A percentile compares a stretch with the other conserved stretches of the same genome.
phyloP scores from a whole-genome alignment of 108 stramenopile species.

The Fragilaria radians region DNA sequence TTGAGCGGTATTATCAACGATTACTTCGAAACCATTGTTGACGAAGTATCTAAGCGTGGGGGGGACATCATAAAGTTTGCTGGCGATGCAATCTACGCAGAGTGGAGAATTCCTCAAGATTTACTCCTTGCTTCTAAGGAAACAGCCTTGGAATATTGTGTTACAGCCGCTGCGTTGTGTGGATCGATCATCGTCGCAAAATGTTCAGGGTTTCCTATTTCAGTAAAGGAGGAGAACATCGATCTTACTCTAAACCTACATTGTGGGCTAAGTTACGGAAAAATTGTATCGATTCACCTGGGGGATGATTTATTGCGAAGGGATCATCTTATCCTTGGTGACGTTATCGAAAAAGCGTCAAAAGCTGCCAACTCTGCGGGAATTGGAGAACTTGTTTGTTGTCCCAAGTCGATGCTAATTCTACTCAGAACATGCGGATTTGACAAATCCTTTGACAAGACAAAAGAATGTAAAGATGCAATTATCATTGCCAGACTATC shows the following conservation, averaged over 20 bases:
- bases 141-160: slow-evolving; percentile 9
- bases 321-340: not conserved
- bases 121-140: not conserved
- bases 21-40: slow-evolving; percentile 10
- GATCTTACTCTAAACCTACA: slow-evolving; percentile 1
- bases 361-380: not conserved
- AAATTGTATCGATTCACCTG: not conserved
- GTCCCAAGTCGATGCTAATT: slow-evolving; percentile 3
- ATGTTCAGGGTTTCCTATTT: slow-evolving; percentile 17
- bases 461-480: slow-evolving; percentile 20
- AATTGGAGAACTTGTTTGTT: slow-evolving; percentile 4
- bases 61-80: slow-evolving; percentile 12
- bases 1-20: slow-evolving; percentile 1
- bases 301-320: not conserved
- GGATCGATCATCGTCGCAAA: slow-evolving; percentile 28
- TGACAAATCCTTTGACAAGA: slow-evolving; percentile 32
- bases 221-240: not conserved
- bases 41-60: not conserved
- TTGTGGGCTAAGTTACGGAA: slow-evolving; percentile 1
- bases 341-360: not conserved
- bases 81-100: slow-evolving; percentile 12
- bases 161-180: slow-evolving; percentile 17
- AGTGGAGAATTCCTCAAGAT: not conserved
- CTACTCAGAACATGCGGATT: not conserved
- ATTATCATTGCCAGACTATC: slow-evolving; percentile 19